Evolutionary conservation across 371 early-diverging fungal species (phyloP).

Genomic region (Mortierella polycephala): DNA sequence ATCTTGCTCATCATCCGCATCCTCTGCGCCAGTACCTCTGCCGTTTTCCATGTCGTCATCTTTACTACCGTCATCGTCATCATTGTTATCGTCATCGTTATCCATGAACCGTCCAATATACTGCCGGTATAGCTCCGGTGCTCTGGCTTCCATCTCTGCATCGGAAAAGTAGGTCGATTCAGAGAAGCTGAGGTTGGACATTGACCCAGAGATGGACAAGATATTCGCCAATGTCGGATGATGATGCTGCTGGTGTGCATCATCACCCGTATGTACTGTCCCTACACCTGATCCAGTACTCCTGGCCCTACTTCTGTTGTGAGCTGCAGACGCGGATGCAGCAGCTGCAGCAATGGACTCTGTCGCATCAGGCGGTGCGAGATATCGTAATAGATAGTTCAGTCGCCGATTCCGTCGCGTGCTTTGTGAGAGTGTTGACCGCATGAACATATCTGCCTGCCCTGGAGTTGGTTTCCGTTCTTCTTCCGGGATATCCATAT

Average conservation of each 20-base stretch:
- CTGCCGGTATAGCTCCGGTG: constrained; percentile 47
- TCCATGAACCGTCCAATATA: constrained; percentile 54
- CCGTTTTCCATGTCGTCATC: constrained; percentile 3
- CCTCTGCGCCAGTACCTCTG: constrained; percentile 5
- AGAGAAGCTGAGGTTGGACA: constrained; percentile 49
- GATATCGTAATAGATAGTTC: constrained; percentile 46
- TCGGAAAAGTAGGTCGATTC: constrained; percentile 55
- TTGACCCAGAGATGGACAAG: constrained; percentile 46
- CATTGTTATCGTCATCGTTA: constrained; percentile 25
- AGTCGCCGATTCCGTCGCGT: constrained; percentile 45
- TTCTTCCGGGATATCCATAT: constrained; percentile 15
- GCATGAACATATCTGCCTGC: constrained; percentile 39
- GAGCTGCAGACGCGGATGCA: neutral
- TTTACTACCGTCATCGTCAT: constrained; percentile 3
- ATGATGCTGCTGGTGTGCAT: neutral
- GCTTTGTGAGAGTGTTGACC: constrained; percentile 28
- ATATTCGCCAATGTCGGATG: constrained; percentile 35
- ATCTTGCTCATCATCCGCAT: neutral
- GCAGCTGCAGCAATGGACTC: constrained; percentile 9
- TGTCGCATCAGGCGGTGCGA: constrained; percentile 36
- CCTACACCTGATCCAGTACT: neutral
- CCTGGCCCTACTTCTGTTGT: neutral
- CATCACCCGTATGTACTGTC: too few species aligned
- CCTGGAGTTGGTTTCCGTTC: constrained; percentile 23
- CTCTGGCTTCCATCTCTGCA: constrained; percentile 51